phyloP scores from a whole-genome alignment of 768 basidiomycete genomes.

The Lentinula edodes region DNA sequence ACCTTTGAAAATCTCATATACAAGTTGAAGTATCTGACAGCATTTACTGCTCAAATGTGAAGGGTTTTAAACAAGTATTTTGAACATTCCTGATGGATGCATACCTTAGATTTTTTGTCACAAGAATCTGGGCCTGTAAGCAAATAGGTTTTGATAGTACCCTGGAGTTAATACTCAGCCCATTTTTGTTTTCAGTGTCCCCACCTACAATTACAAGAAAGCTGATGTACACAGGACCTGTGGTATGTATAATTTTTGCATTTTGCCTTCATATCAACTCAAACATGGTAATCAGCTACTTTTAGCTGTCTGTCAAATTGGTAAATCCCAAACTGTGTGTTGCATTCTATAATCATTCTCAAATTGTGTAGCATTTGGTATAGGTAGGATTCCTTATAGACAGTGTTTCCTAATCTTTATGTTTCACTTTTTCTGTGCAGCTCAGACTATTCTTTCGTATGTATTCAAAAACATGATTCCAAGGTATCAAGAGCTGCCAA shows the following conservation, averaged over 20 bases:
- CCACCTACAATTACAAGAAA: neutral
- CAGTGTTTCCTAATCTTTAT: neutral
- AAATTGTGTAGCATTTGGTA: neutral
- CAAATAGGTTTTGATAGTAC: neutral
- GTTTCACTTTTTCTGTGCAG: neutral
- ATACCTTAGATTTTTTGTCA: neutral
- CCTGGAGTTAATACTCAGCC: neutral
- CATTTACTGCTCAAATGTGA: neutral
- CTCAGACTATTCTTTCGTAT: neutral
- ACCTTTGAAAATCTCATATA: neutral
- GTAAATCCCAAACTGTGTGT: neutral
- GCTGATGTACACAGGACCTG: neutral
- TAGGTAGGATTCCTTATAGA: neutral
- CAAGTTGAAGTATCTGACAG: neutral
- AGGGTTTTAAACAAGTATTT: neutral
- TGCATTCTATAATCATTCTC: neutral
- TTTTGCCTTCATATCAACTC: neutral
- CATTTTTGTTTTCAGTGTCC: neutral
- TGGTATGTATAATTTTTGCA: neutral
- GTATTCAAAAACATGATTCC: neutral
- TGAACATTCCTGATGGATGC: neutral
- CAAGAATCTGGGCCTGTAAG: neutral
- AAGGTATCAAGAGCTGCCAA: neutral
- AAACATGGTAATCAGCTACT: neutral
- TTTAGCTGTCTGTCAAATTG: neutral